phyloP scores from a whole-genome alignment of 108 stramenopile species.

The Nitzschia palea region DNA sequence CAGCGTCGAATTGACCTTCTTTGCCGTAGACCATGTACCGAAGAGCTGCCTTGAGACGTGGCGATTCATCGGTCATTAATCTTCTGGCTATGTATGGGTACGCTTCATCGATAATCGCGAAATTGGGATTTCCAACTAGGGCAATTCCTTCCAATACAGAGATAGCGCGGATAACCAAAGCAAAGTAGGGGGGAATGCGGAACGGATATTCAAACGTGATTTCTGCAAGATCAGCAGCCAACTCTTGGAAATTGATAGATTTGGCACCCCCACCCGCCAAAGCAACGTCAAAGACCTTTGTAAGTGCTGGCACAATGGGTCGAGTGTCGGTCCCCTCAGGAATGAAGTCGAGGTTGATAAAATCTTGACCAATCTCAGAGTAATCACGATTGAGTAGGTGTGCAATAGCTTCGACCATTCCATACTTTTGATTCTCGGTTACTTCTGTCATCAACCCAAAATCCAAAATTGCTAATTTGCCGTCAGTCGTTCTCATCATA shows the following conservation, averaged over 20 bases:
- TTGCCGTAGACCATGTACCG: constrained; percentile 95
- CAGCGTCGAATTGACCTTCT: constrained; percentile 89
- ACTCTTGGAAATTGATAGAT: constrained; percentile 92
- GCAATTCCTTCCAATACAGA: constrained; percentile 94
- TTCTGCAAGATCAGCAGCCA: constrained; percentile 91
- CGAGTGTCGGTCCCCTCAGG: constrained; percentile 85
- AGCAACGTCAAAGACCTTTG: constrained; percentile 93
- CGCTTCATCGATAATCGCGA: constrained; percentile 92
- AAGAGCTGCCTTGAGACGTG: constrained; percentile 79
- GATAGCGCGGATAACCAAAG: constrained; percentile 91
- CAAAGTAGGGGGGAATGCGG: constrained; percentile 93
- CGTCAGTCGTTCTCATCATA: constrained; percentile 91
- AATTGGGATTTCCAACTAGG: constrained; percentile 91
- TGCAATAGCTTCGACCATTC: constrained; percentile 95
- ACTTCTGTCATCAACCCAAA: constrained; percentile 96
- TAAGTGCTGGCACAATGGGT: constrained; percentile 92
- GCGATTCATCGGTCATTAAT: constrained; percentile 87
- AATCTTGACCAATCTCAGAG: constrained; percentile 91
- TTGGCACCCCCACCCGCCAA: constrained; percentile 96
- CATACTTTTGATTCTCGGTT: constrained; percentile 92
- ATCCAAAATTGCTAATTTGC: constrained; percentile 91
- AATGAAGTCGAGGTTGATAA: constrained; percentile 92
- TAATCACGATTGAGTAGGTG: constrained; percentile 94
- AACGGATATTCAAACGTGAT: constrained; percentile 93
- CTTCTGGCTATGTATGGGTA: constrained; percentile 93